Evolutionary conservation across 2,329 filamentous ascomycete species (phyloP).

Genomic region (Sphaerulina vaccinii): DNA sequence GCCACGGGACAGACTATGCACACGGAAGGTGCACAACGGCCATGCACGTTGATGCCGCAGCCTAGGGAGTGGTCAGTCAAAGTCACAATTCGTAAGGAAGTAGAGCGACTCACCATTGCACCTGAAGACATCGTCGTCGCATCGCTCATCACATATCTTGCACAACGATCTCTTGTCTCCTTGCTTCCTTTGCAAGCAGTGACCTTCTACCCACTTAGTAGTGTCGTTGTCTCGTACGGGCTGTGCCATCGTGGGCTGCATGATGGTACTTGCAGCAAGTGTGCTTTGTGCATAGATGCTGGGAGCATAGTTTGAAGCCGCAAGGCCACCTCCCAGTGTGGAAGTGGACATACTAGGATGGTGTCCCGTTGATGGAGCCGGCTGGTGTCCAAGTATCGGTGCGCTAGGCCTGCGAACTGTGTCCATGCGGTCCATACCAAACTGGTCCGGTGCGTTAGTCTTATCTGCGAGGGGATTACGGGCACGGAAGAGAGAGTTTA

Average conservation of each 20-base stretch:
- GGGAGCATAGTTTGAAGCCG: slow-evolving; percentile 62
- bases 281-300: slow-evolving; percentile 86
- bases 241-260: slow-evolving; percentile 80
- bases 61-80: slow-evolving; percentile 41
- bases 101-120: slow-evolving; percentile 54
- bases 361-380: slow-evolving; percentile 52
- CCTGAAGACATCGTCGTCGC: slow-evolving; percentile 71
- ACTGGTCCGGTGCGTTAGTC: slow-evolving; percentile 46
- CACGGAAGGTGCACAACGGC: slow-evolving; percentile 59
- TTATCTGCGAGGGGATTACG: slow-evolving; percentile 30
- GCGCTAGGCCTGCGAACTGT: slow-evolving; percentile 62
- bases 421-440: slow-evolving; percentile 71
- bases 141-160: slow-evolving; percentile 73
- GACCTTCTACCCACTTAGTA: slow-evolving; percentile 79
- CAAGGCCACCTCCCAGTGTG: slow-evolving; percentile 47
- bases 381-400: slow-evolving; percentile 51
- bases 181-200: slow-evolving; percentile 68
- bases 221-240: slow-evolving; percentile 76
- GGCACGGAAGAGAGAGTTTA: slow-evolving; percentile 38
- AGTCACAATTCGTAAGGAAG: background rate
- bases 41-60: slow-evolving; percentile 58
- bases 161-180: slow-evolving; percentile 63
- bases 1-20: slow-evolving; percentile 64
- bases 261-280: slow-evolving; percentile 78
- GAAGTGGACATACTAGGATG: slow-evolving; percentile 67